Base-by-base conservation (phyloP, 179 eudicot genomes). In the Pouteria campechiana region DNA sequence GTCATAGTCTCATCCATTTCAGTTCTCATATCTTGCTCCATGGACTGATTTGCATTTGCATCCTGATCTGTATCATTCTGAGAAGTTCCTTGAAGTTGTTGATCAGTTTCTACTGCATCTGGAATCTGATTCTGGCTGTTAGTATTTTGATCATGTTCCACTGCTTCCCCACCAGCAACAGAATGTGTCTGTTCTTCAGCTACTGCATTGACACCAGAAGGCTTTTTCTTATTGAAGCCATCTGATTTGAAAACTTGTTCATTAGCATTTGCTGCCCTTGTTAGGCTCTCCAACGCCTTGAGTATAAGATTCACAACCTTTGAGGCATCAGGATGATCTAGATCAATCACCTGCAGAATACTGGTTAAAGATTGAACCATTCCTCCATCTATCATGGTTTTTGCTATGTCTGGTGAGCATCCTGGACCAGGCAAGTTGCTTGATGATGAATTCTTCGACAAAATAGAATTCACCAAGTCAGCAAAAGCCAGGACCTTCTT, bases 301-400 rank as follows among this genome's bases (percentile, higher is more conserved):
- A 92, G 76, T 39, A 80, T 64, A 45, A 83, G 67, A 72, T 83
- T 92, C 36, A 73, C 96, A 58, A 83, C 62, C 78, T 87, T 88
- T 4, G 99, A 76, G 52, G 96, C 93, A 73, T 79, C 94, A 28
- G 99, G 99, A 57, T 92, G 94, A 61, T 92, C 99, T 70, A 92
- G 74, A 76, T 92, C 99, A 40, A 83, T 57, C 24, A 64, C 75
- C 70, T 76, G 78, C 31, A 92, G 92, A 55, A 92, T 75, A 57
- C 79, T 64, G 29, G 96, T 77, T 31, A 92, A 58, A 61, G 85
- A 82, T 14, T 79, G 81, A 43, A 87, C 85, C 56, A 87, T 55
- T 52, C 94, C 96, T 49, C 99, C 93, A 73, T 92, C 99, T 50
- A 92, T 78, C 99, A 92, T 83, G 69, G 92, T 61, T 64, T 74